Base-by-base conservation (phyloP, 345 rosid genomes). In the Pugionium cornutum region DNA sequence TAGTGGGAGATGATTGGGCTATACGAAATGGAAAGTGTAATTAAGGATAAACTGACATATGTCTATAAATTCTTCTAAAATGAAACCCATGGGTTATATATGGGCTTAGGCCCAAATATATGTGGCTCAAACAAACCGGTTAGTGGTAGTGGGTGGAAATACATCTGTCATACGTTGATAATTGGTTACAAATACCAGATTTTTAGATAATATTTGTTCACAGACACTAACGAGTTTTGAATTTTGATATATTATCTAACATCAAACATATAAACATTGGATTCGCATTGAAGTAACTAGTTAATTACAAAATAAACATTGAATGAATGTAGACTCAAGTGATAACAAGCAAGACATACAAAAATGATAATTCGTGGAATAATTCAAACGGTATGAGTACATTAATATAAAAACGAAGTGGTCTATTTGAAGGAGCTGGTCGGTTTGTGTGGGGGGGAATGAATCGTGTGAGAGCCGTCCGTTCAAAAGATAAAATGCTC, bases 381-480 rank as follows among this genome's bases (percentile, higher is more conserved):
- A 35, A 61, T 54, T 36, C 34, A 61, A 51, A 69, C 37, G 60
- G 45, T 49, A 11, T 32, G 11, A 52, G 62, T 61, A n/a, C 58
- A 44, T 10, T 3, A 10, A 63, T 49, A 54, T 43, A 63, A 56
- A 46, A 70, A 46, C 35, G 7, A 48, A 57, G 3, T 72, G 54
- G 18, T 49, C 9, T 42, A 49, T 64, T 56, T 40, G 58, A 43
- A 43, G 66, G 71, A 58, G 54, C 48, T 72, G 76, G 76, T 72
- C 76, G 71, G 76, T 49, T 56, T 35, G 18, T 18, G 18, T 18
- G 18, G 4, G 53, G 59, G 60, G 59, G 70, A 56, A 57, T 72
- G 76, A 64, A 72, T 64, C 53, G 37, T 56, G 40, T 48, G 47
- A 72, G 53, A 58, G 61, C 70, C 64, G 46, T 64, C 65, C 53